phyloP scores from a whole-genome alignment of 805 yeast genomes.

The Sugiyamaella marilandica region DNA sequence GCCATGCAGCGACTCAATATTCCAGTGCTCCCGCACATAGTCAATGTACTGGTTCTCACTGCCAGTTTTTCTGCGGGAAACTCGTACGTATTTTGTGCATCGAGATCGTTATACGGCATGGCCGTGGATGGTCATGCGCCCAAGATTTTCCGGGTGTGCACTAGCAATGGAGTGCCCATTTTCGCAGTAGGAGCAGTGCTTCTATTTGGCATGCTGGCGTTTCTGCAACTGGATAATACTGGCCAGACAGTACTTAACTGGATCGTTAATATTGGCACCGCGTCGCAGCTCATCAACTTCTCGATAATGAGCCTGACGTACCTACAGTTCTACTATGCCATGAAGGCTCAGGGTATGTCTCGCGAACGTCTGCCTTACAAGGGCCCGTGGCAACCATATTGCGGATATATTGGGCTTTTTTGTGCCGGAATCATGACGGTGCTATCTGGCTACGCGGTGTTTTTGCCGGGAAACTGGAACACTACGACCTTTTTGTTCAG shows the following conservation, averaged over 20 bases:
- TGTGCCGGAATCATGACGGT: conserved; percentile 53
- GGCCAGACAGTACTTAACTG: conserved; percentile 36
- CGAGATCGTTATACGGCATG: conserved; percentile 63
- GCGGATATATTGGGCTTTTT: conserved; percentile 58
- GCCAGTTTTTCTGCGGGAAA: conserved; percentile 83
- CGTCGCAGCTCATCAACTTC: conserved; percentile 74
- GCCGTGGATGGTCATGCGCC: conserved; percentile 75
- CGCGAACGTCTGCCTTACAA: conserved; percentile 70
- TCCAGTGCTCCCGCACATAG: conserved; percentile 64
- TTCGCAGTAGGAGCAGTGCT: conserved; percentile 46
- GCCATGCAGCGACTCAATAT: conserved; percentile 66
- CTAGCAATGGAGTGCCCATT: conserved; percentile 66
- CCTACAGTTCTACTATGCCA: conserved; percentile 61
- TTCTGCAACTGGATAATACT: conserved; percentile 48
- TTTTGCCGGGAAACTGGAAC: conserved; percentile 37
- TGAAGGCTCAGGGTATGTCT: conserved; percentile 57
- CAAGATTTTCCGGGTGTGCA: conserved; percentile 53
- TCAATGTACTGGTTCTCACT: conserved; percentile 69
- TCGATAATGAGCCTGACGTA: conserved; percentile 63
- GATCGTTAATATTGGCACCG: conserved; percentile 71
- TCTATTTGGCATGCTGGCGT: conserved; percentile 62
- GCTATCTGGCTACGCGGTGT: conserved; percentile 68
- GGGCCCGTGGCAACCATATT: conserved; percentile 63
- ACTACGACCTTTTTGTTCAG: conserved; percentile 62
- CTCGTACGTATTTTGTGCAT: conserved; percentile 69